Evolutionary conservation across 2,329 filamentous ascomycete genomes (phyloP).

Genomic region (Macroventuria anomochaeta): DNA sequence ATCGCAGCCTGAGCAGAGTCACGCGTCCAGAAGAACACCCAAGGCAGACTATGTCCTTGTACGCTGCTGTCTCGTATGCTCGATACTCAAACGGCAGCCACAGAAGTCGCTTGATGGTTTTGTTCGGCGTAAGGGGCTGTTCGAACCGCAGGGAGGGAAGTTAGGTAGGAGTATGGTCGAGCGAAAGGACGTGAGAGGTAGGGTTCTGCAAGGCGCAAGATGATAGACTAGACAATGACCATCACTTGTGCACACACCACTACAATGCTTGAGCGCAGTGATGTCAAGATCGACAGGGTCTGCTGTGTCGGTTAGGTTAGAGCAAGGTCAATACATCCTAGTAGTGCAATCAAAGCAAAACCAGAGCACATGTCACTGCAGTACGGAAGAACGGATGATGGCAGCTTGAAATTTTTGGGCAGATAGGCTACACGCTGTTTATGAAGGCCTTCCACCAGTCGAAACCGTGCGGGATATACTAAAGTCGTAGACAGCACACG

Average conservation of each 20-base stretch:
- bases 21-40: no score
- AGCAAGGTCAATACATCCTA: background rate
- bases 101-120: no score
- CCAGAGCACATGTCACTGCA: conserved; percentile 9
- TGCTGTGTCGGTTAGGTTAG: background rate
- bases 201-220: background rate
- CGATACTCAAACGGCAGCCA: no score
- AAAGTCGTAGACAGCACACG: conserved; percentile 37
- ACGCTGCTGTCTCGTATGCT: no score
- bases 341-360: background rate
- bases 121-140: no score
- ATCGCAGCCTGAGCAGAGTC: no score
- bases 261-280: background rate
- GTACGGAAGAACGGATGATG: conserved; percentile 31
- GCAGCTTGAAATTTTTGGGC: conserved; percentile 45
- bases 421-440: conserved; percentile 37
- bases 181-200: background rate
- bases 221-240: background rate
- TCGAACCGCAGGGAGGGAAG: no score
- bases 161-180: no score
- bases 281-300: background rate
- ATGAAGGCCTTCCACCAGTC: conserved; percentile 38
- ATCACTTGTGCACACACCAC: background rate
- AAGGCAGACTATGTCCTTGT: no score
- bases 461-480: conserved; percentile 41